A percentile compares a stretch with the other conserved stretches of the same genome.
Conservation (phyloP, 192 early-diverging fungal species). For the Gaertneriomyces semiglobifer region DNA sequence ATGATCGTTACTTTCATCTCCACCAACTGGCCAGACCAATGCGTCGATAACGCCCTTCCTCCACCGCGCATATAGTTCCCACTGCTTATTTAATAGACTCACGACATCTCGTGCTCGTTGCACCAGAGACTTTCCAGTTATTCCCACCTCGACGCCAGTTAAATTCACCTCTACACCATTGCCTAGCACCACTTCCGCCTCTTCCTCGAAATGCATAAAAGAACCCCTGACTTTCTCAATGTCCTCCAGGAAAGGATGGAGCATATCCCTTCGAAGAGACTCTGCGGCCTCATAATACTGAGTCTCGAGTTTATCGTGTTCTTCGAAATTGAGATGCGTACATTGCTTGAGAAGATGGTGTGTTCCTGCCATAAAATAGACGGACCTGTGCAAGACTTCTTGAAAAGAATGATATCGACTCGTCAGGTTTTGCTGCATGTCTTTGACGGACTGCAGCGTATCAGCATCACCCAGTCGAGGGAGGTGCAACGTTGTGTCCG, state of each 20-base stretch:
- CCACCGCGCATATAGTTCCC: conserved; percentile 22
- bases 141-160: neutral
- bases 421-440: neutral
- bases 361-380: conserved; percentile 60
- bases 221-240: neutral
- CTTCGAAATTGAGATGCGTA: too few relatives aligned
- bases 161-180: too few relatives aligned
- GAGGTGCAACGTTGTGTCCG: too few relatives aligned
- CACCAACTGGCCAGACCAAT: conserved; percentile 1
- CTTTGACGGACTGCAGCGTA: too few relatives aligned
- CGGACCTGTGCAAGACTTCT: conserved; percentile 52
- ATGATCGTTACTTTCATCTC: too few relatives aligned
- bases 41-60: conserved; percentile 25
- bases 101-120: conserved; percentile 1
- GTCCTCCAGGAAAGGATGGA: conserved; percentile 12
- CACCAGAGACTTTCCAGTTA: neutral
- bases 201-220: too few relatives aligned
- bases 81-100: conserved; percentile 22
- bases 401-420: conserved; percentile 37
- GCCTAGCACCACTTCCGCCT: too few relatives aligned
- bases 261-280: conserved; percentile 25
- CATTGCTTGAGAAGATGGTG: conserved; percentile 43
- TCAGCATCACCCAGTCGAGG: too few relatives aligned
- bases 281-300: conserved; percentile 38
- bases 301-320: conserved; percentile 42